Evolutionary conservation across 2,329 filamentous ascomycete species (phyloP).

Genomic region (Aspergillus melleus): DNA sequence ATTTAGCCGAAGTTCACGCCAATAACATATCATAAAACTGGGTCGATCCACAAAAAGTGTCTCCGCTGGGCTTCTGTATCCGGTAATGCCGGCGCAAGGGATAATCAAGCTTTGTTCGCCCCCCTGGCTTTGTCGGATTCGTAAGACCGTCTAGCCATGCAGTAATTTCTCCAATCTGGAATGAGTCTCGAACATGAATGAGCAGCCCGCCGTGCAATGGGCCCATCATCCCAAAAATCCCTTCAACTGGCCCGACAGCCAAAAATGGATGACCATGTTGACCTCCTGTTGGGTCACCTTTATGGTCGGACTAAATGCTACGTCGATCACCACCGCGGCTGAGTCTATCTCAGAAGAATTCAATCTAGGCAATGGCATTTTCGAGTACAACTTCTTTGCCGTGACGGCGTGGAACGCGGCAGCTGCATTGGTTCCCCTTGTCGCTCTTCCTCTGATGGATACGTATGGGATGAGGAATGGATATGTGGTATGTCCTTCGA

Average conservation of each 20-base stretch:
- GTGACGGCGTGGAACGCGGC: slow-evolving; percentile 22
- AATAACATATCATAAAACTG: not conserved
- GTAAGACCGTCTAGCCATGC: not conserved
- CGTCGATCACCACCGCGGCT: slow-evolving; percentile 20
- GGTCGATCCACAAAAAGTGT: not conserved
- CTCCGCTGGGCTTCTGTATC: not conserved
- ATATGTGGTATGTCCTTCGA: slow-evolving; percentile 5
- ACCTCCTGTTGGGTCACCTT: slow-evolving; percentile 21
- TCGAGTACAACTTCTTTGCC: slow-evolving; percentile 22
- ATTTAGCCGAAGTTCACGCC: not conserved
- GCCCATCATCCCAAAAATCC: slow-evolving; percentile 16
- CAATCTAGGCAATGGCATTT: slow-evolving; percentile 12
- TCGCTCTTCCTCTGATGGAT: slow-evolving; percentile 21
- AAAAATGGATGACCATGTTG: slow-evolving; percentile 21
- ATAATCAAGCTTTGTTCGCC: not conserved
- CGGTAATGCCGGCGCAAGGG: not conserved
- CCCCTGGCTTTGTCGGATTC: not conserved
- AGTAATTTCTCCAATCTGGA: not conserved
- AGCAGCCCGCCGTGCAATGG: slow-evolving; percentile 6
- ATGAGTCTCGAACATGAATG: not conserved
- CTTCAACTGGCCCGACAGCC: slow-evolving; percentile 18
- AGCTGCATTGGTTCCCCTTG: slow-evolving; percentile 18
- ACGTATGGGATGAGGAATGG: slow-evolving; percentile 19
- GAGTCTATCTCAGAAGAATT: slow-evolving; percentile 17
- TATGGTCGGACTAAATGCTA: slow-evolving; percentile 21